Evolutionary conservation across 306 rosid species (phyloP).

Genomic region (Lathyrus tuberosus): DNA sequence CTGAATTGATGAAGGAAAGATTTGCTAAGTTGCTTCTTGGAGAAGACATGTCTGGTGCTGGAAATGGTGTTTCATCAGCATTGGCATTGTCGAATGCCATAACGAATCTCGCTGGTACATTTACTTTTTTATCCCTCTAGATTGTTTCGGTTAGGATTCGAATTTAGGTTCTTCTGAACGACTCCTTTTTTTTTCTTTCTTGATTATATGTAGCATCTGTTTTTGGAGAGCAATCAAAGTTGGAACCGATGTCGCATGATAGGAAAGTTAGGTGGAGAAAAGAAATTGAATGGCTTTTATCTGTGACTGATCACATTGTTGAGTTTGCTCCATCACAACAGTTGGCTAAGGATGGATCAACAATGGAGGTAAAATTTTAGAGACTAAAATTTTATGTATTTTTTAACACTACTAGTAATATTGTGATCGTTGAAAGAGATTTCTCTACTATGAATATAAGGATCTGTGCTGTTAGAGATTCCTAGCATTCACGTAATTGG

Average conservation of each 20-base stretch:
- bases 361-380: conserved; percentile 57
- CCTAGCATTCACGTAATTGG: too few relatives aligned
- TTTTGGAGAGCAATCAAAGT: conserved; percentile 77
- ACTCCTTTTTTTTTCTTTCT: too few relatives aligned
- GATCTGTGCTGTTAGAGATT: too few relatives aligned
- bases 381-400: too few relatives aligned
- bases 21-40: conserved; percentile 90
- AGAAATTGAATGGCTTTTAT: conserved; percentile 87
- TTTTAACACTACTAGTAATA: too few relatives aligned
- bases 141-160: too few relatives aligned
- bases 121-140: neutral
- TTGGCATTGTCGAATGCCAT: conserved; percentile 90
- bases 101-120: conserved; percentile 84
- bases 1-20: conserved; percentile 77
- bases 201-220: conserved; percentile 68
- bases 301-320: conserved; percentile 88
- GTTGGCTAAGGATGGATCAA: conserved; percentile 63
- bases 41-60: conserved; percentile 99
- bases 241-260: conserved; percentile 71
- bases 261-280: conserved; percentile 80
- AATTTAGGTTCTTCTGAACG: too few relatives aligned
- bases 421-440: too few relatives aligned
- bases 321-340: conserved; percentile 86
- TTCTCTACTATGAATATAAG: too few relatives aligned
- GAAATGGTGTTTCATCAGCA: conserved; percentile 96